Evolutionary conservation across 805 yeast genomes (phyloP).

Genomic region (Saturnispora besseyi): DNA sequence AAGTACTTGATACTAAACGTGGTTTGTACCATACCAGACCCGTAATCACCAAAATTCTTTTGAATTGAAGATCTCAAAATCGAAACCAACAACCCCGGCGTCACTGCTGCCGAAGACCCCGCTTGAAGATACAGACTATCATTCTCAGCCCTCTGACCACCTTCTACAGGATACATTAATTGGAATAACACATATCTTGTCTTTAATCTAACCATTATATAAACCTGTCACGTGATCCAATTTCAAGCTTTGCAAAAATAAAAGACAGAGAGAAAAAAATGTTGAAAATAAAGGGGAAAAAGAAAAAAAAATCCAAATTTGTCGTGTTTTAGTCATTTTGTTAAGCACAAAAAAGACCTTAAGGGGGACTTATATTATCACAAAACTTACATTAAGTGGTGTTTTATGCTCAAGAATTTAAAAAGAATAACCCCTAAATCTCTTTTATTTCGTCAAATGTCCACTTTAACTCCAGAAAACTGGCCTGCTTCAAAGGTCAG

Average conservation of each 20-base stretch:
- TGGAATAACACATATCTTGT: conserved; percentile 80
- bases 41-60: conserved; percentile 69
- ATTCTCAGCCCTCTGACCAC: not conserved
- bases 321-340: not conserved
- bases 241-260: not conserved
- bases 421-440: not conserved
- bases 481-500: conserved; percentile 54
- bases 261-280: not conserved
- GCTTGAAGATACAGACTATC: conserved; percentile 27
- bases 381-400: not conserved
- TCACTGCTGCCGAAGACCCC: conserved; percentile 39
- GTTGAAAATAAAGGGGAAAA: not conserved
- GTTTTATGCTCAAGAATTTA: not conserved
- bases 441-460: conserved; percentile 5
- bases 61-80: conserved; percentile 49
- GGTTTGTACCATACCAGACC: conserved; percentile 44
- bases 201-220: conserved; percentile 78
- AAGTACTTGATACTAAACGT: conserved; percentile 53
- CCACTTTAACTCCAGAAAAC: conserved; percentile 17
- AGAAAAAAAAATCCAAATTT: not conserved
- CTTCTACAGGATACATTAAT: conserved; percentile 51
- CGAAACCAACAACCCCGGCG: conserved; percentile 40
- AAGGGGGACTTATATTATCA: not conserved
- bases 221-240: not conserved
- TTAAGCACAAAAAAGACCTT: not conserved